phyloP scores from a whole-genome alignment of 805 yeast genomes.

The Metschnikowia kunwiensis region DNA sequence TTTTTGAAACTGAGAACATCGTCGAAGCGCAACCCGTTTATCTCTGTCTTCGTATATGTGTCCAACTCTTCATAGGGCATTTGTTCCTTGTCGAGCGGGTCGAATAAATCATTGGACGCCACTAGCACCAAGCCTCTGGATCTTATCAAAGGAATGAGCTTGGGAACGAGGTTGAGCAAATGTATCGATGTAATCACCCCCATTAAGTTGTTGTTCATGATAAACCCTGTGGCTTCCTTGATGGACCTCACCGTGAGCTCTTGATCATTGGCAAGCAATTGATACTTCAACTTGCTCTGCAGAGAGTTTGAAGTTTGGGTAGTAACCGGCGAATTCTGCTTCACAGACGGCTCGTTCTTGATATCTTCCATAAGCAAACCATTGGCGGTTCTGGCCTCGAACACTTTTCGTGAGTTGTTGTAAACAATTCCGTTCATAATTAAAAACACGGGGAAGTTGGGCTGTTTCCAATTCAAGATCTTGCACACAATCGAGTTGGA shows the following conservation, averaged over 20 bases:
- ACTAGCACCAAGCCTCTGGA: slow-evolving; percentile 80
- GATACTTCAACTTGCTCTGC: slow-evolving; percentile 16
- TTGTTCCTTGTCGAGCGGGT: slow-evolving; percentile 22
- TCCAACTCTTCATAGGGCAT: slow-evolving; percentile 32
- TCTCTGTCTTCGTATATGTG: slow-evolving; percentile 41
- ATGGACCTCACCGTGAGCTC: slow-evolving; percentile 57
- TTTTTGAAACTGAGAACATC: slow-evolving; percentile 67
- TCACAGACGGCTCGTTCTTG: slow-evolving; percentile 5
- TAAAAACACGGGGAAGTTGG: slow-evolving; percentile 92
- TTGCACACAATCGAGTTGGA: slow-evolving; percentile 89
- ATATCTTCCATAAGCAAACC: slow-evolving; percentile 34
- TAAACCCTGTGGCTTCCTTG: slow-evolving; percentile 78
- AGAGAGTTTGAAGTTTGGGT: slow-evolving; percentile 1
- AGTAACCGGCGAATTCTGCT: not conserved
- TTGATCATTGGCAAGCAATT: slow-evolving; percentile 31
- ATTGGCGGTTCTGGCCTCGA: slow-evolving; percentile 41
- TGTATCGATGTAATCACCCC: slow-evolving; percentile 79
- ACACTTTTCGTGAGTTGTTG: slow-evolving; percentile 24
- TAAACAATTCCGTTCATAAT: slow-evolving; percentile 65
- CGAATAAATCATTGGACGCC: slow-evolving; percentile 49
- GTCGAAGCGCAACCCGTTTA: slow-evolving; percentile 66
- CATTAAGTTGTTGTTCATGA: slow-evolving; percentile 75
- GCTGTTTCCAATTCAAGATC: slow-evolving; percentile 96
- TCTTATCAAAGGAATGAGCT: slow-evolving; percentile 68
- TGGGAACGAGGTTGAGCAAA: slow-evolving; percentile 69